Evolutionary conservation across 345 rosid species (phyloP).

Genomic region (Eucalyptus urophylla): DNA sequence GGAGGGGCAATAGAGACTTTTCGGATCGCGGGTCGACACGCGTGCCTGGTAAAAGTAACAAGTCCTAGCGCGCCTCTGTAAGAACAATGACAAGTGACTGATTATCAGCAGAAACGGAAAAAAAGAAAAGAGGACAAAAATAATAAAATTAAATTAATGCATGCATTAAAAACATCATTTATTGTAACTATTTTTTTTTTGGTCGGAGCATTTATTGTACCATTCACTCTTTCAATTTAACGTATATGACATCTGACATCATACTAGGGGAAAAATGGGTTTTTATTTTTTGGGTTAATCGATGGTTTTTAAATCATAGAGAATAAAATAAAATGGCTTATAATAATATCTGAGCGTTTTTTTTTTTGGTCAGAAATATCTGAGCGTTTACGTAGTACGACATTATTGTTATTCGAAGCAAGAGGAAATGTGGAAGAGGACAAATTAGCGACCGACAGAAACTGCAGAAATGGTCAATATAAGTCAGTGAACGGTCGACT

Average conservation of each 20-base stretch:
- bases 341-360: neutral
- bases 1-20: neutral
- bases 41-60: neutral
- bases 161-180: neutral
- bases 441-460: neutral
- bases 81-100: neutral
- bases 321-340: neutral
- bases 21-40: neutral
- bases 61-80: neutral
- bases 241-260: neutral
- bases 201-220: neutral
- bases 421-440: neutral
- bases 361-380: neutral
- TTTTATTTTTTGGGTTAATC: neutral
- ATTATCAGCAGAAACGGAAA: neutral
- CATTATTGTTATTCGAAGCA: neutral
- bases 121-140: neutral
- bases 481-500: slow-evolving; percentile 11
- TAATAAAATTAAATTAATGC: neutral
- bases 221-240: neutral
- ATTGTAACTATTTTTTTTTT: neutral
- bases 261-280: neutral
- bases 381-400: neutral
- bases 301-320: neutral
- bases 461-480: neutral